Conservation (phyloP, 495 filamentous ascomycete genomes). For the Staphylotrichum longicolle region DNA sequence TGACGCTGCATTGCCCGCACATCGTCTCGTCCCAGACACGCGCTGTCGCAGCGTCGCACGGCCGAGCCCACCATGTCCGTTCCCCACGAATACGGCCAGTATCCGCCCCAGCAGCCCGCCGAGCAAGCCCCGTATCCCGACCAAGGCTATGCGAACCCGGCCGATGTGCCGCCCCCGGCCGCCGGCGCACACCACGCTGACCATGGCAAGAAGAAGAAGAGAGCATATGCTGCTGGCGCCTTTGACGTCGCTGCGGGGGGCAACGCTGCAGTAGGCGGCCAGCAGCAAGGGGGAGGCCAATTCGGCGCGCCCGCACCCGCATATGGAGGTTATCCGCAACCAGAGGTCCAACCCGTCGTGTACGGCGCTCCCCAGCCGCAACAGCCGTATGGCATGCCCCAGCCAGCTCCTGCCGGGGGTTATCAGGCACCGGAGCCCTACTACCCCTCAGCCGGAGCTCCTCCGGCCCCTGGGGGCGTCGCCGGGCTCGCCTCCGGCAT, state of each 20-base stretch:
- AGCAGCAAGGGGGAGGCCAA: constrained; percentile 37
- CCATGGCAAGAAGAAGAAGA: constrained; percentile 73
- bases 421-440: constrained; percentile 66
- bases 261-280: constrained; percentile 66
- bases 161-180: constrained; percentile 41
- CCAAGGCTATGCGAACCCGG: constrained; percentile 38
- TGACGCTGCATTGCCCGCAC: constrained; percentile 18
- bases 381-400: constrained; percentile 48
- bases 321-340: constrained; percentile 61
- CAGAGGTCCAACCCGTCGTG: constrained; percentile 54
- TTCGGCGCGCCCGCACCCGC: constrained; percentile 41
- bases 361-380: constrained; percentile 51
- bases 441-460: constrained; percentile 56
- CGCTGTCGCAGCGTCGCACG: constrained; percentile 16
- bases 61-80: constrained; percentile 49
- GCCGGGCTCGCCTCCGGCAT: constrained; percentile 79
- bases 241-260: constrained; percentile 90
- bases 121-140: constrained; percentile 42
- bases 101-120: constrained; percentile 63
- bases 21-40: constrained; percentile 5
- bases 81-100: constrained; percentile 57
- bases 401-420: constrained; percentile 45
- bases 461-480: constrained; percentile 54
- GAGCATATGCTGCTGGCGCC: constrained; percentile 87
- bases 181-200: constrained; percentile 45